Evolutionary conservation across 768 basidiomycete species (phyloP).

Genomic region (Mycena polygramma): DNA sequence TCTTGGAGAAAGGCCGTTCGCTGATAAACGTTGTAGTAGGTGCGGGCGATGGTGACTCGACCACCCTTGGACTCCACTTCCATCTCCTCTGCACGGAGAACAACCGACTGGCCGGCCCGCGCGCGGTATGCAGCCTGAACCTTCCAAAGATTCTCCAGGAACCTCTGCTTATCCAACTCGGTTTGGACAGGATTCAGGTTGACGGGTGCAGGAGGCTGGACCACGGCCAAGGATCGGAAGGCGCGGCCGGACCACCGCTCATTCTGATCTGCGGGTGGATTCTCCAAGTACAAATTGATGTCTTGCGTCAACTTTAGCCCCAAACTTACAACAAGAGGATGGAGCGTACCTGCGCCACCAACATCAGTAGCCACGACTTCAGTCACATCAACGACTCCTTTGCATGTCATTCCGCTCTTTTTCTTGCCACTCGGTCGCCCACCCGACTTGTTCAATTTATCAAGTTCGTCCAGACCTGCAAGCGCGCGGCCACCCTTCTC

Average conservation of each 20-base stretch:
- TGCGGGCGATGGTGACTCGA: conserved; percentile 74
- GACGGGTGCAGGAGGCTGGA: conserved; percentile 77
- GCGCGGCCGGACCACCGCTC: conserved; percentile 92
- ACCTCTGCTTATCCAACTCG: conserved; percentile 80
- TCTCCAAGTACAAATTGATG: conserved; percentile 88
- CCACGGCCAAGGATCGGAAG: conserved; percentile 83
- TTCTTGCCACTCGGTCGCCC: conserved; percentile 74
- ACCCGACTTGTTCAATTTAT: conserved; percentile 76
- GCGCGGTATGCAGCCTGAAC: conserved; percentile 87
- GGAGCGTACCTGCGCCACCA: conserved; percentile 81
- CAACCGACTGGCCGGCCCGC: conserved; percentile 78
- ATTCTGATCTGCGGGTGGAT: conserved; percentile 82
- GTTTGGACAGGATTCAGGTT: conserved; percentile 77
- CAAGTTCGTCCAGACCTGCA: conserved; percentile 83
- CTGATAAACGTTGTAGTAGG: conserved; percentile 93
- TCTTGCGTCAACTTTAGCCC: conserved; percentile 59
- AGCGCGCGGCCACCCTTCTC: conserved; percentile 81
- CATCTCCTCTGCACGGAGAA: conserved; percentile 76
- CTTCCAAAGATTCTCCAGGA: conserved; percentile 91
- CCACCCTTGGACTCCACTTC: conserved; percentile 81
- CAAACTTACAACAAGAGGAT: conserved; percentile 13
- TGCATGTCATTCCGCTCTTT: conserved; percentile 86
- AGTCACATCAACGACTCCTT: conserved; percentile 86
- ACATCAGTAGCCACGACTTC: conserved; percentile 88
- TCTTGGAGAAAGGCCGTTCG: conserved; percentile 84